These are phyloP conservation scores for Mycena maculata DNA, from an alignment of 768 basidiomycete genomes.

Conservation along the genomic window DNA sequence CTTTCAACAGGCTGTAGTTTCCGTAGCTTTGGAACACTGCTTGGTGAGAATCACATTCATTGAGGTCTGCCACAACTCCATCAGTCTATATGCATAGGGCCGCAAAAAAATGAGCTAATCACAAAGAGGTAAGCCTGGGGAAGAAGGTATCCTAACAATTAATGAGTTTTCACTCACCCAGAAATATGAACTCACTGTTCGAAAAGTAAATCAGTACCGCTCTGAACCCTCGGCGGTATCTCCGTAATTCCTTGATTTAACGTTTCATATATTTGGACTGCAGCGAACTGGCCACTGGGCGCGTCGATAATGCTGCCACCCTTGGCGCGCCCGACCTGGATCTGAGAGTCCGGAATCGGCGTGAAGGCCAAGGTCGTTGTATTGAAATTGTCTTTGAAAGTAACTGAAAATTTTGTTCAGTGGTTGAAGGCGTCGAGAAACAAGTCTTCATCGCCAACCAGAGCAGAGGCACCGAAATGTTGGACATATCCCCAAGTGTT, in stretches of 20 bases:
- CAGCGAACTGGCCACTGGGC: conserved; percentile 48
- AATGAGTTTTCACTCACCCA: not conserved
- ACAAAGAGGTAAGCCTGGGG: conserved; percentile 53
- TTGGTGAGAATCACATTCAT: conserved; percentile 53
- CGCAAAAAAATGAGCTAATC: not conserved
- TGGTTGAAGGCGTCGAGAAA: conserved; percentile 48
- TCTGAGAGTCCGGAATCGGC: conserved; percentile 49
- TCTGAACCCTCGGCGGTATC: conserved; percentile 39
- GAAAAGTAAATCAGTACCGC: conserved; percentile 43
- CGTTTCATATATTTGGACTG: conserved; percentile 48
- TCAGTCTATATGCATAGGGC: not conserved
- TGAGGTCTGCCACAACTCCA: conserved; percentile 34
- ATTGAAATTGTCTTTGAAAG: conserved; percentile 39
- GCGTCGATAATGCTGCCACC: conserved; percentile 55
- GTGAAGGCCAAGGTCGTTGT: conserved; percentile 51
- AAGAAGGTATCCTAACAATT: conserved; percentile 46
- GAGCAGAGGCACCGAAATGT: conserved; percentile 52
- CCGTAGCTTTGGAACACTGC: conserved; percentile 55
- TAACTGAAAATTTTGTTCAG: conserved; percentile 44
- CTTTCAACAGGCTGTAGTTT: conserved; percentile 48
- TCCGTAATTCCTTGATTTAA: conserved; percentile 32
- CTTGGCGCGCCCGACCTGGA: conserved; percentile 45
- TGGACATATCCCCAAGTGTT: conserved; percentile 48
- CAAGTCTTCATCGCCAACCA: conserved; percentile 41
- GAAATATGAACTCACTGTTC: conserved; percentile 43